Evolutionary conservation across 2,329 filamentous ascomycete species (phyloP), one percentile per base, ranked within the genome.

Genomic region (Venturia effusa): DNA sequence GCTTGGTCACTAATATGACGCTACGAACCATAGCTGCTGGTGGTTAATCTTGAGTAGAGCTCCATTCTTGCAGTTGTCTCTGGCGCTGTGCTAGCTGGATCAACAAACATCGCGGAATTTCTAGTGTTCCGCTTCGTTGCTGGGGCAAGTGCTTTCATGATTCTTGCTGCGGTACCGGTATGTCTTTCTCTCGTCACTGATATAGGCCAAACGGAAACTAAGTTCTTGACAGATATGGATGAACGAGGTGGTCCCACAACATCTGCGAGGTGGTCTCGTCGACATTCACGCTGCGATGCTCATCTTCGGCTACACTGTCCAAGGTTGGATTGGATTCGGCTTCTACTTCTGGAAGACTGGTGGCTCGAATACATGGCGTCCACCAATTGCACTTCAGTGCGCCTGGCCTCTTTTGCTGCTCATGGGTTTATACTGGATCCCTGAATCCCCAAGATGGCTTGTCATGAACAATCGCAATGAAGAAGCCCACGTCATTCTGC

Each of bases 101-200:
- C 65, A 22, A 65, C 66, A 4, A 64, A 71, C 57, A 68, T 71
- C 19, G 68, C 64, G 32, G 66, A 68, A 45, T 73, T 73, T 64
- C 65, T 74, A 10, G 67, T 68, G n/a, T 73, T 72, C 59, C 67
- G 72, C 11, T 72, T 74, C 67, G 63, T 74, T 61, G 68, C 71
- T 19, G 73, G 72, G 13, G 69, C 71, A 0, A 66, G 68, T 19
- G 67, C 70, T 10, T 73, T 74, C 64, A 71, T 71, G 69, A 67
- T 71, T 43, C 64, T 74, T 10, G 70, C 70, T 6, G 70, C 71
- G 34, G 71, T 74, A 57, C 73, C 74, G 59, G 24, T n/a, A 45
- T n/a, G 43, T 45, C 22, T 3, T 45, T 24, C 7, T 45, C 5
- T 45, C 3, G 15, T 17, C 22, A n/a, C n/a, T 45, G 43, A n/a